phyloP scores from a whole-genome alignment of 1,139 yeast genomes.

The Saccharomycopsis hybrid region DNA sequence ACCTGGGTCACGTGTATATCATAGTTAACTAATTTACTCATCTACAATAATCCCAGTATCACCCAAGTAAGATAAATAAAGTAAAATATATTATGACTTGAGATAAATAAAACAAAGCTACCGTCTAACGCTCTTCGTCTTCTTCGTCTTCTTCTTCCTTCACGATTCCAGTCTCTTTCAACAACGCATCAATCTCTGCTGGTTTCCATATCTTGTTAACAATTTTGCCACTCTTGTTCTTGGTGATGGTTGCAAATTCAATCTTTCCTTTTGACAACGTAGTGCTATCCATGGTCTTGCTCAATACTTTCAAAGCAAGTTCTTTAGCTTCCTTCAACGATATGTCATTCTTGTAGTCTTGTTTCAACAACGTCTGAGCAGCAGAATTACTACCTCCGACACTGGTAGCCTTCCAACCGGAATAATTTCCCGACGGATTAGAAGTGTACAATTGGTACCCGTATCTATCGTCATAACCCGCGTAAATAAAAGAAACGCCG shows the following conservation, averaged over 20 bases:
- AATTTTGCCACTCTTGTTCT: conserved; percentile 43
- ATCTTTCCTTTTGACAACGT: conserved; percentile 81
- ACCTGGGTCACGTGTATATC: no score
- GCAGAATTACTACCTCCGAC: conserved; percentile 96
- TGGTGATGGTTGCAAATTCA: conserved; percentile 78
- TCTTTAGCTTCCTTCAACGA: conserved; percentile 74
- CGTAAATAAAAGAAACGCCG: conserved; percentile 94
- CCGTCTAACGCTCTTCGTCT: conserved; percentile 3
- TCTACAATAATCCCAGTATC: no score
- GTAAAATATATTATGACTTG: no score
- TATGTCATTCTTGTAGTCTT: conserved; percentile 85
- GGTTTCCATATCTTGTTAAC: conserved; percentile 76
- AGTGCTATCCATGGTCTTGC: conserved; percentile 91
- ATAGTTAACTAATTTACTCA: no score
- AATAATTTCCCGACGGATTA: conserved; percentile 94
- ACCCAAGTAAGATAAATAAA: no score
- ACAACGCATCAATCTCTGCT: conserved; percentile 63
- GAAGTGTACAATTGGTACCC: conserved; percentile 92
- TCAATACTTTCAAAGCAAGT: conserved; percentile 83
- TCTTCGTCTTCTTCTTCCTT: conserved; percentile 42
- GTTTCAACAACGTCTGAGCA: conserved; percentile 91
- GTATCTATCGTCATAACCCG: conserved; percentile 88
- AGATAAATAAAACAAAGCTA: no score
- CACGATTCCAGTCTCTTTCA: conserved; percentile 68
- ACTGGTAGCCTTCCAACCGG: conserved; percentile 98